phyloP scores from a whole-genome alignment of 1,284 basidiomycete genomes.

The Nidula niveotomentosa region DNA sequence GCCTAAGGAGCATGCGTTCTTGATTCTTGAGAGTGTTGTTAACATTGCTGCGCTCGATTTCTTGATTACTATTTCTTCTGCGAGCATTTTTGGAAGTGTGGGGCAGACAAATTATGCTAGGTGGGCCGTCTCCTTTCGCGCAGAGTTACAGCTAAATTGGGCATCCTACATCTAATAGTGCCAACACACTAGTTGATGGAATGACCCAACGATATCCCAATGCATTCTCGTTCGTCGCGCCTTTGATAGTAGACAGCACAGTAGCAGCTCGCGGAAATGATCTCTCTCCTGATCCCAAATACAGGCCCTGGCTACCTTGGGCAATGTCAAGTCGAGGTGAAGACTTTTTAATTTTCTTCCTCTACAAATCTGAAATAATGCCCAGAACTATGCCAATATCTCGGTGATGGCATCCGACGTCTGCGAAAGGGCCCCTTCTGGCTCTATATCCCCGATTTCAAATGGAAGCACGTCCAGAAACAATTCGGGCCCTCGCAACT shows the following conservation, averaged over 20 bases:
- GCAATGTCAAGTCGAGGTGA: constrained; percentile 26
- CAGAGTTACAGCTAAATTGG: neutral
- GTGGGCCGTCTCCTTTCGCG: constrained; percentile 16
- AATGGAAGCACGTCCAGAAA: constrained; percentile 10
- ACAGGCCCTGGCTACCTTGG: constrained; percentile 12
- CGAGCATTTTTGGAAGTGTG: constrained; percentile 31
- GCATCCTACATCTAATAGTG: constrained; percentile 19
- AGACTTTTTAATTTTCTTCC: neutral
- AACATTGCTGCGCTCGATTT: constrained; percentile 30
- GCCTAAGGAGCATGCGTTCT: constrained; percentile 29
- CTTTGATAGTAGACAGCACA: constrained; percentile 28
- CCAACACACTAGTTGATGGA: constrained; percentile 32
- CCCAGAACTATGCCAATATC: constrained; percentile 28
- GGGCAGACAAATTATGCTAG: constrained; percentile 40
- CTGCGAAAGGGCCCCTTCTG: constrained; percentile 12
- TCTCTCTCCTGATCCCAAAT: neutral
- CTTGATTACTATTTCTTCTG: constrained; percentile 33
- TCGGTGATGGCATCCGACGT: constrained; percentile 18
- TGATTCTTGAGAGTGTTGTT: constrained; percentile 16
- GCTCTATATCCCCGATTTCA: constrained; percentile 18
- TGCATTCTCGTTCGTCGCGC: constrained; percentile 32
- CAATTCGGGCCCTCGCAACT: constrained; percentile 3
- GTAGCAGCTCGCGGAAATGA: constrained; percentile 7
- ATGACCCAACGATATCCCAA: constrained; percentile 25
- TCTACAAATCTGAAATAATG: neutral